A percentile compares a stretch with the other conserved stretches of the same genome.
phyloP scores from a whole-genome alignment of 768 basidiomycete species.

The Kockovaella imperatae region DNA sequence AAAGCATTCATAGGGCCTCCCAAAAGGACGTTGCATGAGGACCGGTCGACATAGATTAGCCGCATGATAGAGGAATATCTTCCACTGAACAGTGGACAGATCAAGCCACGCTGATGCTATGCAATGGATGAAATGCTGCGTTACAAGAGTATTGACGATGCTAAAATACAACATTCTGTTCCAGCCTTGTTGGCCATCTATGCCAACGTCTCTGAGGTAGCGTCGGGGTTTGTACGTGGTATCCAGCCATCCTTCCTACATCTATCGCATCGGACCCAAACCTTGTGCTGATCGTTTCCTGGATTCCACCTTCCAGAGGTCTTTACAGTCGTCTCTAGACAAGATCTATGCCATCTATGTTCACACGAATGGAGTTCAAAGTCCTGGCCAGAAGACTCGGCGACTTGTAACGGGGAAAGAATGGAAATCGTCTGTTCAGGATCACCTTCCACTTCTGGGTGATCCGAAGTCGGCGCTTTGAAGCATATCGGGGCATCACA shows the following conservation, averaged over 20 bases:
- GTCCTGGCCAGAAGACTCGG: background rate
- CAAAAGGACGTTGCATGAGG: too few species aligned
- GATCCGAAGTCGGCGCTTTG: slow-evolving; percentile 10
- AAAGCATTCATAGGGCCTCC: too few species aligned
- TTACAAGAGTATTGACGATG: too few species aligned
- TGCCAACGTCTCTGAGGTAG: too few species aligned
- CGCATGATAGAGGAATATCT: too few species aligned
- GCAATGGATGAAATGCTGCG: too few species aligned
- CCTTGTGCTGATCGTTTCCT: slow-evolving; percentile 8
- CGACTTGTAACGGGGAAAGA: background rate
- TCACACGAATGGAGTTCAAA: slow-evolving; percentile 10
- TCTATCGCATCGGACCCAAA: slow-evolving; percentile 23
- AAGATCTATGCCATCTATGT: slow-evolving; percentile 25
- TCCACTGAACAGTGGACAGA: too few species aligned
- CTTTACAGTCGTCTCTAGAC: slow-evolving; percentile 17
- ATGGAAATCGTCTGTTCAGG: background rate
- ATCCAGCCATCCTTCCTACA: slow-evolving; percentile 34
- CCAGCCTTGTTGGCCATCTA: too few species aligned
- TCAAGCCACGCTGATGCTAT: too few species aligned
- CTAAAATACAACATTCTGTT: too few species aligned
- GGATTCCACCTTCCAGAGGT: slow-evolving; percentile 8
- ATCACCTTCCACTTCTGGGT: slow-evolving; percentile 3
- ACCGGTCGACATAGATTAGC: too few species aligned
- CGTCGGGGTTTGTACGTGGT: too few species aligned
- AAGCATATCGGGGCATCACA: slow-evolving; percentile 29